A percentile compares a stretch with the other conserved stretches of the same genome.
phyloP scores from a whole-genome alignment of 2,329 filamentous ascomycete genomes.

The Microdochium nivale region DNA sequence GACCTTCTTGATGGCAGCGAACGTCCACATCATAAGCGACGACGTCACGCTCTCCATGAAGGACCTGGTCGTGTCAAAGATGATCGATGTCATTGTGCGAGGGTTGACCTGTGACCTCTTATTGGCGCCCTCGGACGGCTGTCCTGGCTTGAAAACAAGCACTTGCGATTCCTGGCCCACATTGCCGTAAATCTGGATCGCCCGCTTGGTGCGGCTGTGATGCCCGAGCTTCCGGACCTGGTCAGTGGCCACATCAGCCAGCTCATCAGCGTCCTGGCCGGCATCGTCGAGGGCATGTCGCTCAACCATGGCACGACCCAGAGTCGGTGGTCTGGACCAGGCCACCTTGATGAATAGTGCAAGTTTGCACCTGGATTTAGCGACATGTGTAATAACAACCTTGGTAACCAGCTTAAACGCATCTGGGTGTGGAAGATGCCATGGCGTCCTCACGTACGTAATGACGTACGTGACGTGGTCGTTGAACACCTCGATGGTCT shows the following conservation, averaged over 20 bases:
- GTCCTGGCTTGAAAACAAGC: constrained; percentile 47
- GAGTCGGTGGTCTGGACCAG: constrained; percentile 63
- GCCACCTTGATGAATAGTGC: constrained; percentile 82
- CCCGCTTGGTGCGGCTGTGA: constrained; percentile 66
- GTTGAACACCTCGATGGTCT: constrained; percentile 75
- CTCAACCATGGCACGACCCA: constrained; percentile 55
- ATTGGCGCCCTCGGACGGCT: constrained; percentile 31
- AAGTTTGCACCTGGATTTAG: constrained; percentile 87
- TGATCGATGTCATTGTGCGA: constrained; percentile 56
- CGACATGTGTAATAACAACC: constrained; percentile 85
- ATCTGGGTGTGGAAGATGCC: constrained; percentile 77
- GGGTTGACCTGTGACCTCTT: constrained; percentile 53
- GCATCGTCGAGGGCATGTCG: constrained; percentile 69
- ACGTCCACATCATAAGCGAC: constrained; percentile 68
- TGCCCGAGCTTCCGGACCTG: constrained; percentile 68
- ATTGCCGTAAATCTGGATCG: constrained; percentile 70
- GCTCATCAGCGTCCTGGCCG: constrained; percentile 61
- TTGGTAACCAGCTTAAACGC: constrained; percentile 80
- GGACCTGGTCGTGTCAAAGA: constrained; percentile 65
- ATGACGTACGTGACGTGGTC: constrained; percentile 66
- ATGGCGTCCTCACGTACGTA: constrained; percentile 54
- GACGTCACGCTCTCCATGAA: constrained; percentile 67
- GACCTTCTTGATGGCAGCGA: constrained; percentile 55
- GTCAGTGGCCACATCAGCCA: constrained; percentile 68
- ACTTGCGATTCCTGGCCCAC: constrained; percentile 61